A percentile compares a stretch with the other conserved stretches of the same genome.
phyloP scores from a whole-genome alignment of 1,284 basidiomycete species.

The Vanrija pseudolonga region DNA sequence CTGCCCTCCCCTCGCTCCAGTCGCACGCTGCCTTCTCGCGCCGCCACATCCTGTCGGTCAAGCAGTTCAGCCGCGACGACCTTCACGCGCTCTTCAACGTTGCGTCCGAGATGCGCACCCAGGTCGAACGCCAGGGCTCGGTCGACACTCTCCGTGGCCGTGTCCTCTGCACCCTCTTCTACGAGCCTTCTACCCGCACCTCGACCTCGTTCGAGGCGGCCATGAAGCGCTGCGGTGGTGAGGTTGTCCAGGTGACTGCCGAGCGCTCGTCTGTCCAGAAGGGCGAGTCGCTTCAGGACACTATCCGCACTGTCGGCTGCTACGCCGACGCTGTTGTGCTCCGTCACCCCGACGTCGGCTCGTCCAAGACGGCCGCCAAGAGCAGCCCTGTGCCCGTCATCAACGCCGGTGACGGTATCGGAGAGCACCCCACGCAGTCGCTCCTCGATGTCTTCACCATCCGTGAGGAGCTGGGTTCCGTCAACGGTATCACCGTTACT shows the following conservation, averaged over 20 bases:
- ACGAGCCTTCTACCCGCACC: constrained; percentile 95
- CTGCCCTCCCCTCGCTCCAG: constrained; percentile 53
- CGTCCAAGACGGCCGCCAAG: constrained; percentile 85
- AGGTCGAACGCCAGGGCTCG: constrained; percentile 86
- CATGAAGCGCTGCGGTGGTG: constrained; percentile 96
- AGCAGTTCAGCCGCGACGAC: constrained; percentile 87
- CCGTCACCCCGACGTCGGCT: constrained; percentile 90
- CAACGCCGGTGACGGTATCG: constrained; percentile 95
- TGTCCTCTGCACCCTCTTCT: constrained; percentile 93
- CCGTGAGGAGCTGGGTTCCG: constrained; percentile 94
- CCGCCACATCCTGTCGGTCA: constrained; percentile 90
- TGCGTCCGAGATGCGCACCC: constrained; percentile 93
- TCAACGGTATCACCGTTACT: constrained; percentile 94
- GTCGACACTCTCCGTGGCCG: constrained; percentile 88
- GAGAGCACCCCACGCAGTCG: constrained; percentile 97
- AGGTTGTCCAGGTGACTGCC: constrained; percentile 79
- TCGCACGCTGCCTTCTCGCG: constrained; percentile 72
- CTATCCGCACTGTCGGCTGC: constrained; percentile 89
- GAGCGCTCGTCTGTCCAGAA: constrained; percentile 87
- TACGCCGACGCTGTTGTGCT: constrained; percentile 95
- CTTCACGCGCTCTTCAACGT: constrained; percentile 91
- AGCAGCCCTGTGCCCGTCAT: constrained; percentile 92
- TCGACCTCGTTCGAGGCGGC: constrained; percentile 97
- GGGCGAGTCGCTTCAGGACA: constrained; percentile 91
- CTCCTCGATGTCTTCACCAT: constrained; percentile 95